phyloP scores from a whole-genome alignment of 2,329 filamentous ascomycete species.

The Lizonia empirigonia region DNA sequence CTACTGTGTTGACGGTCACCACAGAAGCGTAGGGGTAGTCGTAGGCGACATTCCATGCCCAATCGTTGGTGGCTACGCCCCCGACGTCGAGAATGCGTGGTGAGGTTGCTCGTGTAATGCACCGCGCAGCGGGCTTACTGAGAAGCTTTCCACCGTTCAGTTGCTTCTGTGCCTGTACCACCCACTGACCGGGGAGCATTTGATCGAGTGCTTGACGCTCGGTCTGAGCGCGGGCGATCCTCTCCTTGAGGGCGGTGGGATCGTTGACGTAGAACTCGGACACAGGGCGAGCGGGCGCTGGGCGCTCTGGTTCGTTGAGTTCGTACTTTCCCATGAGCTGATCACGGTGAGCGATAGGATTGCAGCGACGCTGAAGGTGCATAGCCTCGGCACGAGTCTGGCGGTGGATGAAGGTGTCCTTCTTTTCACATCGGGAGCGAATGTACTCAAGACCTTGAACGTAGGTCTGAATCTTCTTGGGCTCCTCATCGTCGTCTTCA shows the following conservation, averaged over 20 bases:
- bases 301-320: conserved; percentile 60
- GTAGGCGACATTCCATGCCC: conserved; percentile 92
- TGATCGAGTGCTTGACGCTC: conserved; percentile 81
- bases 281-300: conserved; percentile 51
- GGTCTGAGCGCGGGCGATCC: conserved; percentile 64
- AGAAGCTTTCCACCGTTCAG: conserved; percentile 66
- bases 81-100: conserved; percentile 83
- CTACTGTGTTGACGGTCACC: conserved; percentile 77
- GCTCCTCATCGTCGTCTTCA: conserved; percentile 31
- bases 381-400: conserved; percentile 86
- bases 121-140: conserved; percentile 54
- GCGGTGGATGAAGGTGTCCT: conserved; percentile 84
- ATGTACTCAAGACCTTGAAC: conserved; percentile 85
- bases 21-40: conserved; percentile 85
- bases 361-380: conserved; percentile 79
- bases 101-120: conserved; percentile 62
- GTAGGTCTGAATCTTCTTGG: conserved; percentile 73
- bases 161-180: conserved; percentile 65
- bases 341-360: conserved; percentile 74
- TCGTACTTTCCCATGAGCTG: conserved; percentile 86
- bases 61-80: conserved; percentile 83
- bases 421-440: conserved; percentile 66
- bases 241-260: conserved; percentile 68
- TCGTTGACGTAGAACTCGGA: conserved; percentile 54
- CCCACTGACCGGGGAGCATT: conserved; percentile 65